phyloP scores from a whole-genome alignment of 495 filamentous ascomycete genomes.

The Opeltia flavorubescens region DNA sequence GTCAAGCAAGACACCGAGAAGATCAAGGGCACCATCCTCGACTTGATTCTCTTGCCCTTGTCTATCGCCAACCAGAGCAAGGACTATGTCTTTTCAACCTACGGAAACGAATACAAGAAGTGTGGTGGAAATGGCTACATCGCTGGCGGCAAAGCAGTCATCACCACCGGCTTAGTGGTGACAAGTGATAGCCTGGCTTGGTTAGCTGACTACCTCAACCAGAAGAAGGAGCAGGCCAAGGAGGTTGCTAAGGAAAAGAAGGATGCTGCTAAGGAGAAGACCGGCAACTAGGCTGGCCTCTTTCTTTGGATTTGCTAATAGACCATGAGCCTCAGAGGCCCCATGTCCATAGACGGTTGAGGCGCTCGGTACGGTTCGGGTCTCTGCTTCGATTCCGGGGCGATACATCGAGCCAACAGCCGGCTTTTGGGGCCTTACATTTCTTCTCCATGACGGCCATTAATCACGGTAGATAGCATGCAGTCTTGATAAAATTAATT shows the following conservation, averaged over 20 bases:
- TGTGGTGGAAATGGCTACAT: slow-evolving; percentile 53
- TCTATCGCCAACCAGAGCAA: slow-evolving; percentile 53
- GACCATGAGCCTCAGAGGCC: too few relatives aligned
- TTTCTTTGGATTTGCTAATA: too few relatives aligned
- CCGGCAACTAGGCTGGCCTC: not conserved
- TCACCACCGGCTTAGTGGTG: slow-evolving; percentile 61
- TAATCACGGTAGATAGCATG: not conserved
- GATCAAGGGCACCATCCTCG: slow-evolving; percentile 51
- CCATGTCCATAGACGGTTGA: not conserved
- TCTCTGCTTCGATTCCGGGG: too few relatives aligned
- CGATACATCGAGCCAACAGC: too few relatives aligned
- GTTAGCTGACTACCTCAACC: slow-evolving; percentile 39
- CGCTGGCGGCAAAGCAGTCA: slow-evolving; percentile 55
- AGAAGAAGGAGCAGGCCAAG: slow-evolving; percentile 40
- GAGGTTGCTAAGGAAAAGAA: slow-evolving; percentile 5
- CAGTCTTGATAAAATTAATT: too few relatives aligned
- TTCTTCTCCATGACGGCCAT: not conserved
- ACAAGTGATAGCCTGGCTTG: slow-evolving; percentile 49
- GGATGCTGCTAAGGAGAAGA: not conserved
- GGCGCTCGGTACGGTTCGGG: too few relatives aligned
- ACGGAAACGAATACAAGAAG: slow-evolving; percentile 63
- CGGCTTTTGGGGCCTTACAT: not conserved
- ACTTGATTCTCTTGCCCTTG: slow-evolving; percentile 51
- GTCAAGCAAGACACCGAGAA: slow-evolving; percentile 78
- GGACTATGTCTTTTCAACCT: slow-evolving; percentile 60